Conservation (phyloP, 208 protist genomes). For the Leishmania tarentolae region DNA sequence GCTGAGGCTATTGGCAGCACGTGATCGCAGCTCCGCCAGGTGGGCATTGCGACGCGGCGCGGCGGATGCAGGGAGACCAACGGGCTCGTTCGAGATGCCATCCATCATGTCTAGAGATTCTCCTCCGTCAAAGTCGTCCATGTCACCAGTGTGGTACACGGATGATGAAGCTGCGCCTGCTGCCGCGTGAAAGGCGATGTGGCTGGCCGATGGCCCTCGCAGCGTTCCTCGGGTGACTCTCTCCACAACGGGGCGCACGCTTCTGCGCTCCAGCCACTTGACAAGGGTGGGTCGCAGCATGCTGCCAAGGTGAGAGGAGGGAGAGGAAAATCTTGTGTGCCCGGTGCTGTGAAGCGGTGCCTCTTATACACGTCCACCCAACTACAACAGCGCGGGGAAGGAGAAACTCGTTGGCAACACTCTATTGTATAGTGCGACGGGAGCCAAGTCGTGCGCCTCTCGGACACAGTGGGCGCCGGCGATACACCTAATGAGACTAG, state of each 20-base stretch:
- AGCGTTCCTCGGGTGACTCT: conserved; percentile 13
- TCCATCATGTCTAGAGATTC: conserved; percentile 20
- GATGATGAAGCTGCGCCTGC: not conserved
- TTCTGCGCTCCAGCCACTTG: conserved; percentile 29
- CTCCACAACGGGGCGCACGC: conserved; percentile 35
- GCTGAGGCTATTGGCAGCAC: not conserved
- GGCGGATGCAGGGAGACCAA: not conserved
- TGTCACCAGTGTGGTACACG: conserved; percentile 19
- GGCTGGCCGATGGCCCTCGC: not conserved
- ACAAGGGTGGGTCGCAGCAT: conserved; percentile 37
- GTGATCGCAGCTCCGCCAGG: conserved; percentile 10
- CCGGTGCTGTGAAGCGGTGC: not conserved
- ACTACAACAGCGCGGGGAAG: not conserved
- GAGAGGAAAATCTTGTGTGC: not conserved
- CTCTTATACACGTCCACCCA: not conserved
- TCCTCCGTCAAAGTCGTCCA: conserved; percentile 8
- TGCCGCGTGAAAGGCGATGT: not conserved
- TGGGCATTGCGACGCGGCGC: not conserved
- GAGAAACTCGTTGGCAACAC: not conserved
- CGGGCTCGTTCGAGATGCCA: conserved; percentile 7
- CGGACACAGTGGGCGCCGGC: not conserved
- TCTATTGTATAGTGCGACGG: not conserved
- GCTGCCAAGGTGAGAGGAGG: not conserved
- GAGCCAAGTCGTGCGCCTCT: not conserved
- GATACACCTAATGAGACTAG: not conserved